Base-by-base conservation (phyloP, 129 eudicot species). In the Tanacetum coccineum region DNA sequence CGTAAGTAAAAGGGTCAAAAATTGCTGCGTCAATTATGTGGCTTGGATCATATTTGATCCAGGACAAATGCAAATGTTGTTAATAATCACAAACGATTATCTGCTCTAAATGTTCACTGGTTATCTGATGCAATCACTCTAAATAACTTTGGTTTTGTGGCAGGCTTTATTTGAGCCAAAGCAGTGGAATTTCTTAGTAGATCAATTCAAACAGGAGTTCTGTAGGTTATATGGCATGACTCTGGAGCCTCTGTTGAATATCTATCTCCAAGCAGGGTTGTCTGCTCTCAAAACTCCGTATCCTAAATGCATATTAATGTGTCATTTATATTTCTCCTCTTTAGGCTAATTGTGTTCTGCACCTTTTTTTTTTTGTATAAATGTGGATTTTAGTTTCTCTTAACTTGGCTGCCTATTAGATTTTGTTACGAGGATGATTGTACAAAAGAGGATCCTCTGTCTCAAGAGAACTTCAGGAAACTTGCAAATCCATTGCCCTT, bases 271-370 rank as follows among this genome's bases (percentile, higher is more conserved):
- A 85, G 99, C 99, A 13, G 99, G 99, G 67, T 76, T 94, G 64
- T 94, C 99, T 20, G 99, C 99, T 11, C 76, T 94, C 48, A 94
- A 94, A 81, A 94, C 99, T 50, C 99, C 97, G 99, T 94, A 94
- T 94, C 99, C 95, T 65, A 55, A 66, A 19, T 54, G 30, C 25
- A 25, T 53, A 19, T 30, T 55, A 13, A 54, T 25, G 2, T 56
- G 13, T 71, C 52, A 52, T 67, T 8, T 32, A 5, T 20, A 2
- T 49, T 22, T 32, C n/a, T 3, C 9, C 4, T 18, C 8, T 64
- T 36, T 51, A 17, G 62, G 48, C 18, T 30, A 39, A 6, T 18
- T 67, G 36, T 32, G 39, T 30, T 51, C 72, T 32, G 32, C 51
- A n/a, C 12, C 49, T 68, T 55, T 51, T 50, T n/a, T n/a, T n/a